These are phyloP conservation scores for Triticum turgidum DNA, from an alignment of 176 grass and related monocot species.

Conservation along the genomic window DNA sequence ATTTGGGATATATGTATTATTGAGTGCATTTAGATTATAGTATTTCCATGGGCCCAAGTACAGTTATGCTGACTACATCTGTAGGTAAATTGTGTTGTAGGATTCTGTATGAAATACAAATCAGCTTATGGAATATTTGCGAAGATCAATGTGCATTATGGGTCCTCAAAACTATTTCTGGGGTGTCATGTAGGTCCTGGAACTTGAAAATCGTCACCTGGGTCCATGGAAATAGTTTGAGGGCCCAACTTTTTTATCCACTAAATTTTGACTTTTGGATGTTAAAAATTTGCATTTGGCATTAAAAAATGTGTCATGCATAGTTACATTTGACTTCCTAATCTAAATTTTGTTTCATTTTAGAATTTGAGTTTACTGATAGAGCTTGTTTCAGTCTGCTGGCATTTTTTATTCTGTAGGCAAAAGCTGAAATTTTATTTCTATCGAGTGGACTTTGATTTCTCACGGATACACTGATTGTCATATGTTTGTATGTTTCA, in stretches of 20 bases:
- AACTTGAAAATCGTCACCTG: background rate
- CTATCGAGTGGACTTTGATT: background rate
- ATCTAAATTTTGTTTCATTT: slow-evolving; percentile 21
- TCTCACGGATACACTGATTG: background rate
- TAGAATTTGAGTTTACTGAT: slow-evolving; percentile 13
- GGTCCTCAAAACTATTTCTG: background rate
- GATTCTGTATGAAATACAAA: background rate
- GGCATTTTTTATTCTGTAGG: slow-evolving; percentile 32
- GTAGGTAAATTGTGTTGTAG: background rate
- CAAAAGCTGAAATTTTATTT: slow-evolving; percentile 29
- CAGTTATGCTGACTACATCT: slow-evolving; percentile 21
- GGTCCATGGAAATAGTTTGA: background rate
- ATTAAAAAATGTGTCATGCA: slow-evolving; percentile 3
- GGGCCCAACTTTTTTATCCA: background rate
- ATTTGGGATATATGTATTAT: no score
- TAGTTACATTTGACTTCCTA: slow-evolving; percentile 8
- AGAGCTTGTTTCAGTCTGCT: slow-evolving; percentile 32
- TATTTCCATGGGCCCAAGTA: background rate
- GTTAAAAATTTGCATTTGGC: slow-evolving; percentile 10
- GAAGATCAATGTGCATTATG: background rate
- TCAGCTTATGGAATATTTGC: background rate
- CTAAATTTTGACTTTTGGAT: background rate
- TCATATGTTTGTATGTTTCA: background rate
- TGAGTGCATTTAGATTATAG: no score
- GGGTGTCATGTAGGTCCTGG: background rate